These are phyloP conservation scores for Pseudopithomyces chartarum DNA, from an alignment of 2,329 filamentous ascomycete species.

Conservation along the genomic window DNA sequence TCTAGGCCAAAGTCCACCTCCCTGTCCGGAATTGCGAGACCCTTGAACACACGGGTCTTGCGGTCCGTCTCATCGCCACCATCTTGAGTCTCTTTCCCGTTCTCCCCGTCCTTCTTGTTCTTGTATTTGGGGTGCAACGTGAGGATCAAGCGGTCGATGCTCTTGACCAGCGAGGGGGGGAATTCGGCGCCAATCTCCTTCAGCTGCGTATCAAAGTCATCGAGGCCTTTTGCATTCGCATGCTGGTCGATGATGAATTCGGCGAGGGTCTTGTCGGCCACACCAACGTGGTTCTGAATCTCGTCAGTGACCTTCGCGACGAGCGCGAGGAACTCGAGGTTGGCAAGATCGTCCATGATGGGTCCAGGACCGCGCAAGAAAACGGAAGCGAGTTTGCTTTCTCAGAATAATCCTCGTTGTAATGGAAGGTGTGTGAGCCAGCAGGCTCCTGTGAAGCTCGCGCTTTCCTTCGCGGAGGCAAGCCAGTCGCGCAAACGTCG, in stretches of 20 bases:
- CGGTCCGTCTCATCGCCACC: conserved; percentile 65
- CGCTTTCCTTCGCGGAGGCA: not conserved
- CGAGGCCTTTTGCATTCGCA: conserved; percentile 70
- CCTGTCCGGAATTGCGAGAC: conserved; percentile 83
- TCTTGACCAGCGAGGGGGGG: conserved; percentile 84
- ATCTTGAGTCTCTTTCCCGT: conserved; percentile 43
- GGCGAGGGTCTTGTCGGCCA: conserved; percentile 91
- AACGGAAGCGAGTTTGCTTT: not conserved
- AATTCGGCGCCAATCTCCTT: conserved; percentile 81
- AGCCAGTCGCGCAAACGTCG: not conserved
- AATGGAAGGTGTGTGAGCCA: not conserved
- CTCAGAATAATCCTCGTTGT: not conserved
- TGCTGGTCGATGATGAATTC: conserved; percentile 96
- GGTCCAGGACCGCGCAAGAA: not conserved
- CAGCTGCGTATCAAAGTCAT: conserved; percentile 77
- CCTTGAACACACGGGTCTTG: conserved; percentile 88
- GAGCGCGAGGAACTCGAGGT: conserved; percentile 89
- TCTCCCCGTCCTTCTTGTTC: conserved; percentile 50
- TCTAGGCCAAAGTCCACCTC: conserved; percentile 59
- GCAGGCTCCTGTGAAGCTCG: not conserved
- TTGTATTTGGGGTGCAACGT: conserved; percentile 93
- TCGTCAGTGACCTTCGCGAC: conserved; percentile 95
- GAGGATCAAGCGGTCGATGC: conserved; percentile 83
- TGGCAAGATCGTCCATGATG: conserved; percentile 85
- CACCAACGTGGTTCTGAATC: conserved; percentile 89